phyloP scores from a whole-genome alignment of 805 yeast genomes.

The Schwanniomyces sp. region DNA sequence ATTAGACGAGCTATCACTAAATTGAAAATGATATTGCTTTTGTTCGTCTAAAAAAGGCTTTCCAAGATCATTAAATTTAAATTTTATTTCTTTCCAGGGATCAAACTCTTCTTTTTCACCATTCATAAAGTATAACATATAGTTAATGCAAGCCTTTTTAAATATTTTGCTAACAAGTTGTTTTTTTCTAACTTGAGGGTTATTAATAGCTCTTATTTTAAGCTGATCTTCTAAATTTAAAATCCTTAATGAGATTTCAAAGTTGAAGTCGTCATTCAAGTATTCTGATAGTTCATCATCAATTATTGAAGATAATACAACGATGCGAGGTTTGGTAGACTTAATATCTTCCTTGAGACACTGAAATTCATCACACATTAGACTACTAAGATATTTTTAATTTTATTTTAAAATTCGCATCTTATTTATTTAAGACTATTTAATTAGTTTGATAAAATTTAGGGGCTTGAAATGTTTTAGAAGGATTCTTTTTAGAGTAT shows the following conservation, averaged over 20 bases:
- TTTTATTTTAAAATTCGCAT: not conserved
- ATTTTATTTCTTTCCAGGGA: constrained; percentile 22
- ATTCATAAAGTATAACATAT: constrained; percentile 16
- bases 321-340: not conserved
- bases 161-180: constrained; percentile 49
- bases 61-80: constrained; percentile 45
- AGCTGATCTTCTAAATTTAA: constrained; percentile 44
- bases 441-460: constrained; percentile 7
- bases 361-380: not conserved
- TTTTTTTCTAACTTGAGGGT: constrained; percentile 28
- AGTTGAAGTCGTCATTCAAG: constrained; percentile 38
- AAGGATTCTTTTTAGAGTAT: constrained; percentile 55
- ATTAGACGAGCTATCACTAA: constrained; percentile 62
- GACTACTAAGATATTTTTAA: not conserved
- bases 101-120: constrained; percentile 6
- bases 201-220: constrained; percentile 39
- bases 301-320: constrained; percentile 12
- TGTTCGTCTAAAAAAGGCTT: constrained; percentile 47
- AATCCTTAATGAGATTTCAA: constrained; percentile 49
- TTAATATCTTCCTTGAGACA: not conserved
- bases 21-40: constrained; percentile 30
- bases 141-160: constrained; percentile 41
- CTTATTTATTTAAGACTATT: not conserved
- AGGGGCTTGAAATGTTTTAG: constrained; percentile 4
- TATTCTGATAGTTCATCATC: constrained; percentile 9